Base-by-base conservation (phyloP, 140 eudicot genomes). In the Cichorium intybus region DNA sequence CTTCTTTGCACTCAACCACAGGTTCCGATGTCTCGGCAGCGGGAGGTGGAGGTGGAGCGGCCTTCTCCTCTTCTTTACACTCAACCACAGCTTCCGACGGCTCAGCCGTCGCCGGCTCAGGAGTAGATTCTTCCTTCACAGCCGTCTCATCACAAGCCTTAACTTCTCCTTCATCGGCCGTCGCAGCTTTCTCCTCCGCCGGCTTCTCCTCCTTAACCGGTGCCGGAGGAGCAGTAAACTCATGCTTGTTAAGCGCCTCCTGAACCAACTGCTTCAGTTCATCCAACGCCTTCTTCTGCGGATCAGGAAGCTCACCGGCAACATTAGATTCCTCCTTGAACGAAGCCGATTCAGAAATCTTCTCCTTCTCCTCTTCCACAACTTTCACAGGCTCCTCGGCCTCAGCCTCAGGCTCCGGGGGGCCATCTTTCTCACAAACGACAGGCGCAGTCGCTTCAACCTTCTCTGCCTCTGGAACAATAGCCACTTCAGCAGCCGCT, bases 311-410 rank as follows among this genome's bases (percentile, higher is more conserved):
- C 8, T 92, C 96, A 46, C 79, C 92, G n/a, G 75, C 96, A 29
- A 85, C 80, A 56, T 92, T 88, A 58, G 86, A 74, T 27, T 92
- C 99, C 68, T 88, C 99, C 77, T 92, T 85, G 48, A 92, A 92
- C 0, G 94, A 83, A 5, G 79, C 78, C 18, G 96, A 76, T 74
- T 83, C 96, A 14, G 73, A 24, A 4, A 88, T 66, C 73, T 85
- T 81, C 64, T 80, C 78, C 7, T 63, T 58, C n/a, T 70, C 64
- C 3, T 20, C 70, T 10, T 68, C 73, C 18, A 66, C 79, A 10
- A 26, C 71, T 27, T 55, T 53, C 69, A 45, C 67, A 6, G 72
- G 27, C 53, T 53, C 64, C 39, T 46, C 72, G 21, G 35, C 53
- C 29, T 15, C 47, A 1, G 8, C 34, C 73, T 62, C 76, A 3